These are phyloP conservation scores for Grosmannia huntii DNA, from an alignment of 2,329 filamentous ascomycete genomes.

Conservation along the genomic window DNA sequence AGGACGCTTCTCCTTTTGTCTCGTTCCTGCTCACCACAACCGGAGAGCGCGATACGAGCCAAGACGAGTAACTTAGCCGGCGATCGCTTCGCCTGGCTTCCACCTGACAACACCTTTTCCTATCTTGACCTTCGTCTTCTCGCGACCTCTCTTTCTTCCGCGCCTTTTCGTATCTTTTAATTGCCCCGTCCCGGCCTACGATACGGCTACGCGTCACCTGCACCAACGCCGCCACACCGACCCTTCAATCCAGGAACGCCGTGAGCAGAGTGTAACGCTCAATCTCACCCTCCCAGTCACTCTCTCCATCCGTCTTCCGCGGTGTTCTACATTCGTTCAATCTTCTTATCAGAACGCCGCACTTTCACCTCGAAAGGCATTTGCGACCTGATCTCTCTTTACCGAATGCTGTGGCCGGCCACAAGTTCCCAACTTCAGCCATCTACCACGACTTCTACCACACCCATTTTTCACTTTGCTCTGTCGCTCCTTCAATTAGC, in stretches of 20 bases:
- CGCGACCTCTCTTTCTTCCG: background rate
- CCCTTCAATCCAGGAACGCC: background rate
- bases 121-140: background rate
- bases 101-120: background rate
- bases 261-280: background rate
- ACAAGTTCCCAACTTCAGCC: background rate
- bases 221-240: background rate
- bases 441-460: background rate
- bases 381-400: background rate
- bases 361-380: background rate
- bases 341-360: background rate
- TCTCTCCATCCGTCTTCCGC: background rate
- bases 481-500: background rate
- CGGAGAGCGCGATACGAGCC: background rate
- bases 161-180: background rate
- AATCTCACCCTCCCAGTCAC: background rate
- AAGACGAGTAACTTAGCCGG: background rate
- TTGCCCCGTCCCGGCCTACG: background rate
- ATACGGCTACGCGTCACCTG: background rate
- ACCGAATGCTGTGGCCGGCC: conserved; percentile 1
- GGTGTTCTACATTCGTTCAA: background rate
- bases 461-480: no score
- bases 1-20: background rate
- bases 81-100: background rate
- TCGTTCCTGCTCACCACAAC: background rate